Conservation (phyloP, 1,284 basidiomycete species). For the Austropuccinia psidii region DNA sequence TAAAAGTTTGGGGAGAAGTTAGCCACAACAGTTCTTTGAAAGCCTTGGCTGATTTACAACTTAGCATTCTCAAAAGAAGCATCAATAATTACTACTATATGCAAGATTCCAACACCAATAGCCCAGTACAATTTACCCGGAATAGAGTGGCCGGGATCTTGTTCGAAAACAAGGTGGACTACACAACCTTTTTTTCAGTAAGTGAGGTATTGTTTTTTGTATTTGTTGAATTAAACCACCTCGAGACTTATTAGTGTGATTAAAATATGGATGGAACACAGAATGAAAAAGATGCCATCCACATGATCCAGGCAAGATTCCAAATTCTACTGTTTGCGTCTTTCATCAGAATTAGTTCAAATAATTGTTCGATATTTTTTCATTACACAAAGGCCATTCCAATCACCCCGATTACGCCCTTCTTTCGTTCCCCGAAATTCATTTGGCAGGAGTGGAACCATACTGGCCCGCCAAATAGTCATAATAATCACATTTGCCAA, state of each 20-base stretch:
- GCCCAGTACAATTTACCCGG: constrained; percentile 3
- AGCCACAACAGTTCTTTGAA: constrained; percentile 8
- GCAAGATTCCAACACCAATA: constrained; percentile 11
- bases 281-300: constrained; percentile 36
- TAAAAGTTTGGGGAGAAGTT: constrained; percentile 32
- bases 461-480: constrained; percentile 8
- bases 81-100: constrained; percentile 33
- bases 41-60: constrained; percentile 24
- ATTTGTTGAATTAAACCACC: background rate
- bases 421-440: constrained; percentile 15
- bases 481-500: constrained; percentile 8
- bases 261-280: background rate
- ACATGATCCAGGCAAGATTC: constrained; percentile 37
- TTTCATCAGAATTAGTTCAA: background rate
- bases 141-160: constrained; percentile 35
- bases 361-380: background rate
- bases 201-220: background rate
- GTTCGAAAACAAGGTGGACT: constrained; percentile 36
- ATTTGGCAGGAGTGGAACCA: constrained; percentile 32
- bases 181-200: constrained; percentile 37
- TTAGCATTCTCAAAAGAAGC: constrained; percentile 27
- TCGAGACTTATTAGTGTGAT: background rate
- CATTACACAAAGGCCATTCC: constrained; percentile 18
- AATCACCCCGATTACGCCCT: constrained; percentile 29
- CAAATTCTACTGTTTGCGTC: background rate